Percentiles rank a stretch among this genome's conserved stretches.
Evolutionary conservation across 176 grass and related monocot species (phyloP).

Genomic region (Cenchrus americanus): DNA sequence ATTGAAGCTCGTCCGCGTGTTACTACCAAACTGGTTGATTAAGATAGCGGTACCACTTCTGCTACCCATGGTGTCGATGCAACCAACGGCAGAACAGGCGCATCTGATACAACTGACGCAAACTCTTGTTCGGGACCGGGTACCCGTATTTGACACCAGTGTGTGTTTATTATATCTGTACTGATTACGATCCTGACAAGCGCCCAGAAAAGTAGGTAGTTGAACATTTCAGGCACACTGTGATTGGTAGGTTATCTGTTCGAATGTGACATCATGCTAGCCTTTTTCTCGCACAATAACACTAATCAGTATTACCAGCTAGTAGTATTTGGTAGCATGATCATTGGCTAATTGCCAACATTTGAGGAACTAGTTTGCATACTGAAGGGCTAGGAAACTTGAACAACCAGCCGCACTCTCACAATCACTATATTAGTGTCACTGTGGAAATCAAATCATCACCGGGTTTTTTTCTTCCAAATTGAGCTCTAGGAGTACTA

Average conservation of each 20-base stretch:
- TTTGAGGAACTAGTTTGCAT: background rate
- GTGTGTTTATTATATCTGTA: constrained; percentile 2
- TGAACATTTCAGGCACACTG: background rate
- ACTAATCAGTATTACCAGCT: background rate
- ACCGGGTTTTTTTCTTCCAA: background rate
- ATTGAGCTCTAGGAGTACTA: background rate
- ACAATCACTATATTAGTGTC: background rate
- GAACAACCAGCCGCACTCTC: background rate
- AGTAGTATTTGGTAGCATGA: background rate
- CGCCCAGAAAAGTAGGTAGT: background rate
- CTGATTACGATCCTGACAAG: background rate
- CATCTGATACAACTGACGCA: background rate
- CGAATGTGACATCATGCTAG: background rate
- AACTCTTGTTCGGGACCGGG: constrained; percentile 21
- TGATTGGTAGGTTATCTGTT: background rate
- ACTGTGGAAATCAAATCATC: constrained; percentile 11
- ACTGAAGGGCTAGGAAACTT: background rate
- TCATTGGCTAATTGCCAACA: background rate
- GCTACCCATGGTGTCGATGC: background rate
- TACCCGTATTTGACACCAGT: background rate
- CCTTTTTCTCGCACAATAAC: background rate
- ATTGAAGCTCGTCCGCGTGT: background rate
- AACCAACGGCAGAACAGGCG: constrained; percentile 30
- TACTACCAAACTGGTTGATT: constrained; percentile 19
- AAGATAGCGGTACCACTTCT: constrained; percentile 17